Evolutionary conservation across 176 grass and related monocot species (phyloP), one percentile per base, ranked within the genome.

Genomic region (Pontederia paniculata): DNA sequence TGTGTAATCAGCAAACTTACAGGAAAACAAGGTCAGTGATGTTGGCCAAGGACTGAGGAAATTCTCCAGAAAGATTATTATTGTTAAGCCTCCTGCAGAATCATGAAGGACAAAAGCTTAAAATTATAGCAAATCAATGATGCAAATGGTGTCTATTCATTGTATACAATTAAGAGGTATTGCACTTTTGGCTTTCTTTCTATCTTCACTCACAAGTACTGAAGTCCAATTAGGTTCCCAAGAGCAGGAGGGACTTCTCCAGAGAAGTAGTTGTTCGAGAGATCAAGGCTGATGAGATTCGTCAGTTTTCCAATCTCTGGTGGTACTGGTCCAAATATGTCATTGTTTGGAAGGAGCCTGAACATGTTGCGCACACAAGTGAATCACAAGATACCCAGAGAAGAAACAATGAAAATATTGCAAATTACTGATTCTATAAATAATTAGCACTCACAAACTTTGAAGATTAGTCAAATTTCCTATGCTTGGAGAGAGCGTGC

Each of bases 381-480:
- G n/a, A 3, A 18, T 50, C 48, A 50, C 12, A 50, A 50, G 12
- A 50, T 3, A 18, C 68, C 47, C 12, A 15, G n/a, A 12, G n/a
- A 17, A 9, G 48, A 17, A 50, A 50, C 5, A 9, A 50, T 1
- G 15, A 15, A 50, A 9, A 1, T 50, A 17, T 50, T 50, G 15
- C n/a, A 16, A 17, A 15, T 5, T 50, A 16, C 13, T 17, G 7
- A 17, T 17, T 5, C 9, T 17, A 13, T 1, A 16, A 16, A 50
- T 50, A 2, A 8, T 28, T 22, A 42, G 15, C 42, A 80, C 81
- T 74, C 50, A 95, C 89, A 89, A 20, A 13, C 48, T 85, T 72
- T 84, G 56, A 18, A 95, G 78, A 65, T 88, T 89, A 41, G 78
- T 95, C 45, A 85, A 77, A 74, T 85, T 88, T n/a, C 61, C 89